Conservation (phyloP, 179 eudicot genomes). For the Corrigiola litoralis region DNA sequence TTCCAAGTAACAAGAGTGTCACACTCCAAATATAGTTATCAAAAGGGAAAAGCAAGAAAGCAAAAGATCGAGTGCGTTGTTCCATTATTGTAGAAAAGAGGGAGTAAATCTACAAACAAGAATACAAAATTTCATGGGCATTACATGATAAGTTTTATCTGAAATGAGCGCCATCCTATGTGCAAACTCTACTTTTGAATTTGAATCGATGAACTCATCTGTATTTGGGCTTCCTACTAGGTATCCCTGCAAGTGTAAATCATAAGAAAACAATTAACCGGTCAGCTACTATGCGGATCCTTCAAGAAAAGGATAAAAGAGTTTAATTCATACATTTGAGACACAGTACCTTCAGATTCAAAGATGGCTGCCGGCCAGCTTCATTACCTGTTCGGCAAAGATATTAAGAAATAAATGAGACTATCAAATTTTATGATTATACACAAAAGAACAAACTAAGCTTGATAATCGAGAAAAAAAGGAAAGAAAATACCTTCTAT, state of each 20-base stretch:
- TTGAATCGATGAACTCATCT: slow-evolving; percentile 29
- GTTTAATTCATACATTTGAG: background rate
- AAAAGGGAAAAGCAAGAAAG: background rate
- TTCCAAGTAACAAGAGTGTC: background rate
- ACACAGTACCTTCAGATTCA: slow-evolving; percentile 28
- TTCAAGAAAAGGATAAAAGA: background rate
- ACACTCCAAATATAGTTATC: background rate
- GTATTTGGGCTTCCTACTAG: slow-evolving; percentile 38
- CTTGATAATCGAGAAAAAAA: background rate
- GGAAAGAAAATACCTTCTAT: slow-evolving; percentile 26
- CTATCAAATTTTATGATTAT: background rate
- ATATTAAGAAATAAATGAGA: background rate
- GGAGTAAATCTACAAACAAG: background rate
- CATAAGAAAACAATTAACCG: background rate
- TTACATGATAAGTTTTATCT: slow-evolving; percentile 35
- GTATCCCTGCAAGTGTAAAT: slow-evolving; percentile 35
- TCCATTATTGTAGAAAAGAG: background rate
- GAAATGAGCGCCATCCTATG: slow-evolving; percentile 40
- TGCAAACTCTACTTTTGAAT: slow-evolving; percentile 34
- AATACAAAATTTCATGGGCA: background rate
- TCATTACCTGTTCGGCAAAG: slow-evolving; percentile 25
- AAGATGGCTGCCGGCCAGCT: slow-evolving; percentile 16
- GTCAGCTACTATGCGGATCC: background rate
- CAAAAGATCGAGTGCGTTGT: background rate
- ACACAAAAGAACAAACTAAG: background rate